Percentiles rank a stretch among this genome's conserved stretches.
phyloP scores from a whole-genome alignment of 2,329 filamentous ascomycete species.

The Colletotrichum graminicola region DNA sequence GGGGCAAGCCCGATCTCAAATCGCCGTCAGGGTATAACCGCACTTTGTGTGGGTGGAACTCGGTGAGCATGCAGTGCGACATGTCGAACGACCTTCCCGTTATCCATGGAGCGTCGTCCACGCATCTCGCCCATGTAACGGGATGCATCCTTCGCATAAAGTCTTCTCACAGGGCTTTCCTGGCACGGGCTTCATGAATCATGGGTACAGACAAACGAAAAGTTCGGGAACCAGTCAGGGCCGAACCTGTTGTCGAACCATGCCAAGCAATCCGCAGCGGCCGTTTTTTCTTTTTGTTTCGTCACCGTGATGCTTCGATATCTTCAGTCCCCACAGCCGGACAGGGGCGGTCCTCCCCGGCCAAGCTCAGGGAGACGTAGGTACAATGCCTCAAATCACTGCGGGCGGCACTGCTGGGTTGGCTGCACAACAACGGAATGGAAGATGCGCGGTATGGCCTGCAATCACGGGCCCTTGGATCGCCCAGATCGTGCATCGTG shows the following conservation, averaged over 20 bases:
- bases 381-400: background rate
- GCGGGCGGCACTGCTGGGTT: too few species aligned
- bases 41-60: background rate
- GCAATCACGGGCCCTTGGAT: background rate
- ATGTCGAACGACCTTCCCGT: slow-evolving; percentile 9
- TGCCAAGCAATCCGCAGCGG: background rate
- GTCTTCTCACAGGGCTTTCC: background rate
- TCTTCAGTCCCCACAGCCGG: background rate
- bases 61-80: slow-evolving; percentile 10
- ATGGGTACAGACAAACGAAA: background rate
- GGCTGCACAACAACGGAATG: background rate
- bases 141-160: slow-evolving; percentile 5
- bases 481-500: slow-evolving; percentile 4
- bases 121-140: background rate
- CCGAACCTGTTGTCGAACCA: background rate
- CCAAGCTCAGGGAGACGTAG: background rate
- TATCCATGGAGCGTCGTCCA: background rate
- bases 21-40: background rate
- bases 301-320: slow-evolving; percentile 22
- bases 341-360: background rate
- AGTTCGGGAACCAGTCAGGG: background rate
- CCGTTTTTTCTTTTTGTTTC: slow-evolving; percentile 6
- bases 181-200: background rate
- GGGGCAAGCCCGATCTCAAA: background rate
- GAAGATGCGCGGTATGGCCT: background rate